Evolutionary conservation across 2,329 filamentous ascomycete genomes (phyloP).

Genomic region (Scedosporium minutisporum): DNA sequence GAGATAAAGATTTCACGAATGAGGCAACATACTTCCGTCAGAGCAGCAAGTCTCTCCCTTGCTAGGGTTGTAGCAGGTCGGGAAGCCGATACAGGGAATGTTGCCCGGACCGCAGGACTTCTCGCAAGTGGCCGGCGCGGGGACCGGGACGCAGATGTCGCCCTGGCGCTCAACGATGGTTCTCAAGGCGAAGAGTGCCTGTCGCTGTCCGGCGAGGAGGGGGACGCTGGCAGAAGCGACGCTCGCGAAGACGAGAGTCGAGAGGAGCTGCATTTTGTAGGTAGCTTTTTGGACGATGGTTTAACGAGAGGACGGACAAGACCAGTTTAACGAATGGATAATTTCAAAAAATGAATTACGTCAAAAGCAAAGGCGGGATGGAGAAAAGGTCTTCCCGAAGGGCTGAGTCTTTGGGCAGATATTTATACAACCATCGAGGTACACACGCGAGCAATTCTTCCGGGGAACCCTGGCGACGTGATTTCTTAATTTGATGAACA

Average conservation of each 20-base stretch:
- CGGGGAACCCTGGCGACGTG: neutral
- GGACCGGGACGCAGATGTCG: neutral
- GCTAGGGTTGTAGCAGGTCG: conserved; percentile 7
- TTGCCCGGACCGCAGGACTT: conserved; percentile 6
- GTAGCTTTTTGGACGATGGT: neutral
- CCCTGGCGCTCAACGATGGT: neutral
- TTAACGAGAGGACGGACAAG: neutral
- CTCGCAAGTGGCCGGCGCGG: conserved; percentile 4
- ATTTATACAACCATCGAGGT: neutral
- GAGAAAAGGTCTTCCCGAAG: neutral
- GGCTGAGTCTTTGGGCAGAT: neutral
- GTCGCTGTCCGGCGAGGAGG: neutral
- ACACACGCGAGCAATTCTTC: neutral
- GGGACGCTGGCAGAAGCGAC: neutral
- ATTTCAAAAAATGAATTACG: neutral
- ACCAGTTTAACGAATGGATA: neutral
- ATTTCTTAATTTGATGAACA: neutral
- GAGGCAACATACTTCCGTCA: conserved; percentile 4
- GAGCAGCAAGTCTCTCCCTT: conserved; percentile 6
- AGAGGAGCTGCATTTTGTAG: neutral
- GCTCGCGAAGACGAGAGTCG: neutral
- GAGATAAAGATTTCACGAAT: neutral
- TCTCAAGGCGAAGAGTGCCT: neutral
- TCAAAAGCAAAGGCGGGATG: neutral
- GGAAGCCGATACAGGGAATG: conserved; percentile 2